phyloP scores from a whole-genome alignment of 2,329 filamentous ascomycete genomes.

The Beauveria medogensis region DNA sequence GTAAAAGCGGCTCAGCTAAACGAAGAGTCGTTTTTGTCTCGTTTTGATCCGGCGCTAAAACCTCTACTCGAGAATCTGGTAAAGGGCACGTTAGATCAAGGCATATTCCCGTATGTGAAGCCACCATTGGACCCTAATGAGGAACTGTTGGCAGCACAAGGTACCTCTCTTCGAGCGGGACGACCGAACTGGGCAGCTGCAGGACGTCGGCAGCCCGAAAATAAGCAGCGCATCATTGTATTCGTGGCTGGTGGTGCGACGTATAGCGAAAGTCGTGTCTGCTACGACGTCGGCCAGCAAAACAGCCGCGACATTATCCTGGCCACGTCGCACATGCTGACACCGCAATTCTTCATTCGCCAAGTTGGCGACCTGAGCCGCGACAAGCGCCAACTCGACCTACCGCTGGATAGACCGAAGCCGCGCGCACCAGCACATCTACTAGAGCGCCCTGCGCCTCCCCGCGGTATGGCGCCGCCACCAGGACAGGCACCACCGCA shows the following conservation, averaged over 20 bases:
- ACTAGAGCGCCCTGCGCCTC: constrained; percentile 62
- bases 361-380: constrained; percentile 74
- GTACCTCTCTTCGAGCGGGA: constrained; percentile 77
- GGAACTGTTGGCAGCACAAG: constrained; percentile 45
- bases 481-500: constrained; percentile 15
- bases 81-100: constrained; percentile 58
- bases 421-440: constrained; percentile 79
- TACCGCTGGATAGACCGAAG: constrained; percentile 73
- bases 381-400: constrained; percentile 65
- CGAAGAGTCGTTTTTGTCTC: constrained; percentile 79
- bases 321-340: constrained; percentile 86
- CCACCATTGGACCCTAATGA: constrained; percentile 57
- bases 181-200: constrained; percentile 94
- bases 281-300: constrained; percentile 74
- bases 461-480: constrained; percentile 27
- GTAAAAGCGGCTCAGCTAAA: constrained; percentile 43
- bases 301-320: constrained; percentile 79
- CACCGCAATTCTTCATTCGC: constrained; percentile 70
- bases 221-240: constrained; percentile 81
- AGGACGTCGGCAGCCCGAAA: constrained; percentile 64
- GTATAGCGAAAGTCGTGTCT: constrained; percentile 79
- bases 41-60: constrained; percentile 77
- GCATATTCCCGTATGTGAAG: constrained; percentile 63
- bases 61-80: constrained; percentile 70
- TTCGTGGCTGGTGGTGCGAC: constrained; percentile 96